A percentile compares a stretch with the other conserved stretches of the same genome.
phyloP scores from a whole-genome alignment of 2,329 filamentous ascomycete genomes.

The Thermomyces lanuginosus region DNA sequence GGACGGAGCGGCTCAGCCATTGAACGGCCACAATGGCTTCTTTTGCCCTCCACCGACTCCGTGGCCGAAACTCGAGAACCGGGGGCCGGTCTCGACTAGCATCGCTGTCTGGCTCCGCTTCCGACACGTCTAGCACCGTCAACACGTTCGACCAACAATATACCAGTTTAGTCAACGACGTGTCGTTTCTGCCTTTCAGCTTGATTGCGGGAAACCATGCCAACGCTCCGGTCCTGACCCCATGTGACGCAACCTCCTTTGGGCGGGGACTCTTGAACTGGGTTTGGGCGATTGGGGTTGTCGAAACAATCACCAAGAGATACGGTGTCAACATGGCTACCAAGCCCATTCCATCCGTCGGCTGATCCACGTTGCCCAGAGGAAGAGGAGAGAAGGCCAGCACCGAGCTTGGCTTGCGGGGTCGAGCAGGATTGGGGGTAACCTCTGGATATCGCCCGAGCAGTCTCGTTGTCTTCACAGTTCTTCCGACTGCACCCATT shows the following conservation, averaged over 20 bases:
- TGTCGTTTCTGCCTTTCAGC: slow-evolving; percentile 58
- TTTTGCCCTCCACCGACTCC: slow-evolving; percentile 81
- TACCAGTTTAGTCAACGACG: slow-evolving; percentile 63
- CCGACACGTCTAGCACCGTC: slow-evolving; percentile 77
- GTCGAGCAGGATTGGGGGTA: slow-evolving; percentile 44
- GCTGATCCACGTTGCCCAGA: slow-evolving; percentile 81
- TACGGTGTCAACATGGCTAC: slow-evolving; percentile 95
- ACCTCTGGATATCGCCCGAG: slow-evolving; percentile 74
- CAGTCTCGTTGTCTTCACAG: slow-evolving; percentile 78
- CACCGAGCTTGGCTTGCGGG: slow-evolving; percentile 82
- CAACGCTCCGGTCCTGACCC: slow-evolving; percentile 80
- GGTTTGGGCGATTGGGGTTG: slow-evolving; percentile 86
- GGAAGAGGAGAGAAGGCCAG: slow-evolving; percentile 81
- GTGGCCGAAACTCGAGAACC: slow-evolving; percentile 60
- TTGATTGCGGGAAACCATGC: slow-evolving; percentile 97
- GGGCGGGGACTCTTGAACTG: slow-evolving; percentile 86
- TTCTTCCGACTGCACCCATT: slow-evolving; percentile 67
- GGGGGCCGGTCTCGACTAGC: slow-evolving; percentile 63
- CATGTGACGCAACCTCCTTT: slow-evolving; percentile 78
- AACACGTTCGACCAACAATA: slow-evolving; percentile 99
- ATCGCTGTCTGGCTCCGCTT: slow-evolving; percentile 39
- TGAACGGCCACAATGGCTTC: slow-evolving; percentile 93
- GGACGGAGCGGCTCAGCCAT: slow-evolving; percentile 85
- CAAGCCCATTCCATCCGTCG: slow-evolving; percentile 72
- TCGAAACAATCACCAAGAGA: slow-evolving; percentile 88